Base-by-base conservation (phyloP, 2,329 filamentous ascomycete genomes). In the Phialemoniopsis sp. region DNA sequence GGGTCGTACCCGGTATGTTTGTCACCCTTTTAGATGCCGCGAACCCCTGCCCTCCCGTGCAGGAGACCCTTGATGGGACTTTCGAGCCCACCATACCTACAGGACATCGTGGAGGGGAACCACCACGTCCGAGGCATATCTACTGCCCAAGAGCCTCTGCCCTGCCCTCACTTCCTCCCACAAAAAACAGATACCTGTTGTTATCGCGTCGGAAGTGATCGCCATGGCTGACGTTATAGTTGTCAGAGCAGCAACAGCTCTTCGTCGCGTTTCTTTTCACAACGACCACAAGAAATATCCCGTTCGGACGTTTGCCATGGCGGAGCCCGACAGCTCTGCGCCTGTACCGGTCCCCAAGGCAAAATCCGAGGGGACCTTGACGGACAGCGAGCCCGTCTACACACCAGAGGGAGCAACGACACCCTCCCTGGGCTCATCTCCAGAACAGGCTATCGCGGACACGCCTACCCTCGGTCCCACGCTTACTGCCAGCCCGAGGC, bases 391-490 rank as follows among this genome's bases (percentile, higher is more conserved):
- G 34, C 49, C 52, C 13, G 51, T 61, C 29, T 51, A 66, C 29
- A 69, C 65, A 2, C 66, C 66, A 16, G 66, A 71, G n/a, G 56
- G 61, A 26, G 66, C 61, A 39, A 59, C 55, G 29, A 56, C 60
- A 12, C 60, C 67, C 16, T 69, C 68, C 33, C 56, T 65, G 16
- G 55, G 58, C 46, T 63, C 63, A 29, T 68, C 71, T 64, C 64
- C 19, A 68, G 15, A 47, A 42, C 39, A 40, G 40, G 28, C 19
- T 15, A 57, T 62, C 38, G 21, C 21, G 10, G 73, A 76, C 42
- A 74, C 78, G 8, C 72, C 72, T 38, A 65, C 66, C n/a, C 52
- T 76, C n/a, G 68, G 63, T 29, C 69, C 68, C 21, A 64, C 59
- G 35, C 60, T 62, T 13, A 35, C 21, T 30, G 70, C 60, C 32